Base-by-base conservation (phyloP, 2,329 filamentous ascomycete genomes). In the Raffaelea arxii region DNA sequence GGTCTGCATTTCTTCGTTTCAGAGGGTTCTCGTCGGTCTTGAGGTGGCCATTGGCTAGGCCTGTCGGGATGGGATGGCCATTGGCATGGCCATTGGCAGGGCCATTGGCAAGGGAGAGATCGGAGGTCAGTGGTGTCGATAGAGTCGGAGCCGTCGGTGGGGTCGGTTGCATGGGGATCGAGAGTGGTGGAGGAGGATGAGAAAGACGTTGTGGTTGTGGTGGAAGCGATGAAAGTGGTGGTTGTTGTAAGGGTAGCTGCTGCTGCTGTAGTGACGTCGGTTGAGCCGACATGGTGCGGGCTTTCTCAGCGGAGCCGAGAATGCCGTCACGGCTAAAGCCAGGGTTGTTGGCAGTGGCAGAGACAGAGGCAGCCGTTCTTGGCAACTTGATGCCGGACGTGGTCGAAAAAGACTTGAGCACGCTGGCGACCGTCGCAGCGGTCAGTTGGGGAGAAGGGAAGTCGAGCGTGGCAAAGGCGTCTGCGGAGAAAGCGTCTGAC, bases 1-100 rank as follows among this genome's bases (percentile, higher is more conserved):
- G 30, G 69, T 72, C 55, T 82, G 76, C 78, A 55, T 77, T 80
- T 54, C 78, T 72, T 55, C 78, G 70, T 63, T 82, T 81, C 25
- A 80, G 63, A 35, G 77, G 76, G 52, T 77, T 77, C 23, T n/a
- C n/a, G n/a, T n/a, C n/a, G n/a, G n/a, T n/a, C n/a, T n/a, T n/a
- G n/a, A n/a, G n/a, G n/a, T n/a, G n/a, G n/a, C n/a, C n/a, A n/a
- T n/a, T n/a, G n/a, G n/a, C n/a, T n/a, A n/a, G n/a, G n/a, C n/a
- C n/a, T n/a, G n/a, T n/a, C n/a, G n/a, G n/a, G n/a, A n/a, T n/a
- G n/a, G n/a, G n/a, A n/a, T n/a, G n/a, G n/a, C n/a, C n/a, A n/a
- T n/a, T n/a, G n/a, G n/a, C n/a, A n/a, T n/a, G n/a, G n/a, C n/a
- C n/a, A n/a, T n/a, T n/a, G n/a, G n/a, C n/a, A n/a, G n/a, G n/a